A percentile compares a stretch with the other conserved stretches of the same genome.
phyloP scores from a whole-genome alignment of 192 early-diverging fungal genomes.

The Coemansia sp. region DNA sequence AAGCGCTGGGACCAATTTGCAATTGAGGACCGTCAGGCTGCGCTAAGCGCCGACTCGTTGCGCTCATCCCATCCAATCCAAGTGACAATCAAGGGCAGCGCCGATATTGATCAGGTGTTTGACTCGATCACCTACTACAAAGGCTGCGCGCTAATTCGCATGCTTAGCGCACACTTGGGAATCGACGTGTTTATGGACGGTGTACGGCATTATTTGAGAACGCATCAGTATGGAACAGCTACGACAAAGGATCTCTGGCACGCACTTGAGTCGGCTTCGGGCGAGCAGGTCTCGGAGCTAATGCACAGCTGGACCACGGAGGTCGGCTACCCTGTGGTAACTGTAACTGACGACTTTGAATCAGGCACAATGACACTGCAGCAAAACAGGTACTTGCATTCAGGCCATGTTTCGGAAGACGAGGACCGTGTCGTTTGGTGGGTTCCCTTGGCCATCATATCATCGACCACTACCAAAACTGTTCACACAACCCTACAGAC shows the following conservation, averaged over 20 bases:
- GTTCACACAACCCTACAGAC: slow-evolving; percentile 35
- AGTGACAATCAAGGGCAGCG: slow-evolving; percentile 64
- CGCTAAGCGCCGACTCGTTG: slow-evolving; percentile 70
- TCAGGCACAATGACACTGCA: slow-evolving; percentile 50
- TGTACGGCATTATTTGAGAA: slow-evolving; percentile 60
- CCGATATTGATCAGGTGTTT: slow-evolving; percentile 82
- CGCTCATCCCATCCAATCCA: slow-evolving; percentile 82
- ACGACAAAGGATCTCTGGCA: slow-evolving; percentile 76
- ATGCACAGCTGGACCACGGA: slow-evolving; percentile 74
- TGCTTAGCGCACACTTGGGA: slow-evolving; percentile 67
- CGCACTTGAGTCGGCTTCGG: slow-evolving; percentile 60
- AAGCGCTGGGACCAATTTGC: slow-evolving; percentile 74
- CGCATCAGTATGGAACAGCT: slow-evolving; percentile 69
- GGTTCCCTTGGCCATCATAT: slow-evolving; percentile 57
- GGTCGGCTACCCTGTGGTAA: slow-evolving; percentile 67
- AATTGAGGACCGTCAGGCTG: slow-evolving; percentile 59
- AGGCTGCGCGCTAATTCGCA: slow-evolving; percentile 76
- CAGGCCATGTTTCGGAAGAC: slow-evolving; percentile 55
- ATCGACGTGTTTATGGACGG: slow-evolving; percentile 52
- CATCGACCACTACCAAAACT: not conserved
- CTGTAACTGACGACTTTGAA: slow-evolving; percentile 56
- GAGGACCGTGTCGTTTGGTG: slow-evolving; percentile 66
- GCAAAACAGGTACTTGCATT: slow-evolving; percentile 68
- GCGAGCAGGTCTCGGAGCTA: slow-evolving; percentile 62
- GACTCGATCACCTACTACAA: slow-evolving; percentile 85